Conservation (phyloP, 2,329 filamentous ascomycete species). For the Fragosphaeria purpurea region DNA sequence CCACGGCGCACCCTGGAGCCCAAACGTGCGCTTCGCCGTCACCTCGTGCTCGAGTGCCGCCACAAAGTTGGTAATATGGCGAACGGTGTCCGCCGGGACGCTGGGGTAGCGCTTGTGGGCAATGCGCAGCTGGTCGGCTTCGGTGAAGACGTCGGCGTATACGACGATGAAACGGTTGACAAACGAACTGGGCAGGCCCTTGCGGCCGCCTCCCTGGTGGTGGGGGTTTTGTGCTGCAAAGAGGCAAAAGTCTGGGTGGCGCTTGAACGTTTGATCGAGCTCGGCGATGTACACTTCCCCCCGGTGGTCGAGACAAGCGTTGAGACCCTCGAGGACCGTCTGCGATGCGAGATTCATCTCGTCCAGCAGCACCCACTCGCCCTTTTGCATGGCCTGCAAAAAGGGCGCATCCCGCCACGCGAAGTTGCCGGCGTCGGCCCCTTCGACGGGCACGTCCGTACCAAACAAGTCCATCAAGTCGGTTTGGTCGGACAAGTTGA, state of each 20-base stretch:
- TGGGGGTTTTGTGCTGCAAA: slow-evolving; percentile 98
- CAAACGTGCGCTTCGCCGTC: slow-evolving; percentile 47
- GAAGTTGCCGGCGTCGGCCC: slow-evolving; percentile 82
- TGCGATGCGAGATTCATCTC: slow-evolving; percentile 99
- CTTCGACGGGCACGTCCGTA: slow-evolving; percentile 90
- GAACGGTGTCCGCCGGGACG: slow-evolving; percentile 48
- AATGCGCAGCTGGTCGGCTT: slow-evolving; percentile 73
- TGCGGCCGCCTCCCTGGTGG: slow-evolving; percentile 90
- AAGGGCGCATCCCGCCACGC: slow-evolving; percentile 95
- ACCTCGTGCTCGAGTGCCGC: slow-evolving; percentile 66
- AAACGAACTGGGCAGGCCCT: slow-evolving; percentile 89
- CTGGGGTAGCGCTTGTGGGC: slow-evolving; percentile 66
- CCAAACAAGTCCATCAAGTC: slow-evolving; percentile 97
- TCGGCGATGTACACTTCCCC: slow-evolving; percentile 94
- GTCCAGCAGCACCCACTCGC: slow-evolving; percentile 92
- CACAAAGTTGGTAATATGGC: slow-evolving; percentile 69
- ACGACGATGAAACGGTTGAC: slow-evolving; percentile 98
- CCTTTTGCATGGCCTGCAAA: slow-evolving; percentile 89
- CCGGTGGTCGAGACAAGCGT: slow-evolving; percentile 92
- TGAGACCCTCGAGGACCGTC: slow-evolving; percentile 89
- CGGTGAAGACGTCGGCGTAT: slow-evolving; percentile 81
- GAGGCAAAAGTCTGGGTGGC: slow-evolving; percentile 81
- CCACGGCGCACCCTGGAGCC: slow-evolving; percentile 68
- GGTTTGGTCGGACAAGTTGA: slow-evolving; percentile 96
- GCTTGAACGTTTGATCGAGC: slow-evolving; percentile 84